These are phyloP conservation scores for Didymella glomerata DNA, from an alignment of 2,329 filamentous ascomycete genomes.

Conservation along the genomic window DNA sequence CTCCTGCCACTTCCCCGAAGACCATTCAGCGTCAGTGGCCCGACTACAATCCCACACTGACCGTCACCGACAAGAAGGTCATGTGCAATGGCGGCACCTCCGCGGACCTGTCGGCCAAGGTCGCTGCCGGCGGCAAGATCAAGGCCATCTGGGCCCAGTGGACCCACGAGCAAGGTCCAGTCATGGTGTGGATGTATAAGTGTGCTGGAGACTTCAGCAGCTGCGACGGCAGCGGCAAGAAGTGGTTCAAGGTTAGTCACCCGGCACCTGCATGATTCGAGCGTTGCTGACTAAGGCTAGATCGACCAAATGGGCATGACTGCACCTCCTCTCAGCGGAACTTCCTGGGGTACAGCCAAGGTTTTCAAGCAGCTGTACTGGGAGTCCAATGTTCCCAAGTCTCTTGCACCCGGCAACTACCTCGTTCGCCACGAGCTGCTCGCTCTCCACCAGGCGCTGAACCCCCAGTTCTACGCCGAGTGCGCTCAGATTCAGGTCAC, in stretches of 20 bases:
- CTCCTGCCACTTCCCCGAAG: conserved; percentile 57
- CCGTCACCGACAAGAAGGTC: conserved; percentile 59
- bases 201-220: conserved; percentile 59
- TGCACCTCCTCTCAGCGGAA: conserved; percentile 56
- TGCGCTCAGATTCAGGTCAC: conserved; percentile 65
- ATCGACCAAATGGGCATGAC: conserved; percentile 62
- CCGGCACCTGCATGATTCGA: background rate
- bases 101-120: conserved; percentile 55
- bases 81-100: conserved; percentile 63
- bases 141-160: conserved; percentile 65
- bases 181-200: conserved; percentile 65
- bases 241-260: conserved; percentile 65
- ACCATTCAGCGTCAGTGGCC: conserved; percentile 68
- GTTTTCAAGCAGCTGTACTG: conserved; percentile 61
- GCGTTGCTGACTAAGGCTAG: conserved; percentile 16
- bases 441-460: conserved; percentile 62
- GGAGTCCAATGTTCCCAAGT: conserved; percentile 62
- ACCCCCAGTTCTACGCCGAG: conserved; percentile 63
- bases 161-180: conserved; percentile 66
- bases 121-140: conserved; percentile 60
- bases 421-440: conserved; percentile 63
- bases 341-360: conserved; percentile 60
- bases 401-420: conserved; percentile 39
- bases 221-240: conserved; percentile 62
- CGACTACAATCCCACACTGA: conserved; percentile 64